These are phyloP conservation scores for Phlebopus sp. DNA, from an alignment of 1,284 basidiomycete species.

Conservation along the genomic window DNA sequence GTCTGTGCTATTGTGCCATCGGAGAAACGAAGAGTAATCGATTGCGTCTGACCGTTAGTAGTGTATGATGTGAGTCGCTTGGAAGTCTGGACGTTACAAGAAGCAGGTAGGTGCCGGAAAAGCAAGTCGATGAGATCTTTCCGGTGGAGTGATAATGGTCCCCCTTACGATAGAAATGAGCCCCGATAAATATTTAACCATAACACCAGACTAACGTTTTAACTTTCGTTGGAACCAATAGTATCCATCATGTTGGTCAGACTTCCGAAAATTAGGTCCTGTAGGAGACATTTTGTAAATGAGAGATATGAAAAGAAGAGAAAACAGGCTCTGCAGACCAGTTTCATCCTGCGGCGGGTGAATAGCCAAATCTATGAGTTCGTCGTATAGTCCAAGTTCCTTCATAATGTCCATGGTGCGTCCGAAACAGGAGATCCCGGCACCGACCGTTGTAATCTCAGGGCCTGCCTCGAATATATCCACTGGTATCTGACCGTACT, in stretches of 20 bases:
- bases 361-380: constrained; percentile 10
- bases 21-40: constrained; percentile 28
- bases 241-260: constrained; percentile 26
- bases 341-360: constrained; percentile 12
- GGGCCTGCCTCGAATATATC: constrained; percentile 37
- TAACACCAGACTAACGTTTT: constrained; percentile 6
- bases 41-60: constrained; percentile 7
- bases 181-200: neutral
- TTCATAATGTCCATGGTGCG: constrained; percentile 36
- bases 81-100: constrained; percentile 30
- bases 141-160: constrained; percentile 29
- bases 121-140: constrained; percentile 34
- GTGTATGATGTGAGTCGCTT: constrained; percentile 31
- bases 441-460: constrained; percentile 36
- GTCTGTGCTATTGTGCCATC: constrained; percentile 31
- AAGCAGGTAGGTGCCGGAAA: constrained; percentile 23
- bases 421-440: constrained; percentile 36
- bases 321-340: constrained; percentile 6
- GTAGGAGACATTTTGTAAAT: neutral
- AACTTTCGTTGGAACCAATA: constrained; percentile 17
- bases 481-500: constrained; percentile 20
- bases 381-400: constrained; percentile 29
- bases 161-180: constrained; percentile 16
- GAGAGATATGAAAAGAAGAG: too few species aligned
- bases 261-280: constrained; percentile 21